Conservation (phyloP, 192 early-diverging fungal species). For the Backusella australiensis region DNA sequence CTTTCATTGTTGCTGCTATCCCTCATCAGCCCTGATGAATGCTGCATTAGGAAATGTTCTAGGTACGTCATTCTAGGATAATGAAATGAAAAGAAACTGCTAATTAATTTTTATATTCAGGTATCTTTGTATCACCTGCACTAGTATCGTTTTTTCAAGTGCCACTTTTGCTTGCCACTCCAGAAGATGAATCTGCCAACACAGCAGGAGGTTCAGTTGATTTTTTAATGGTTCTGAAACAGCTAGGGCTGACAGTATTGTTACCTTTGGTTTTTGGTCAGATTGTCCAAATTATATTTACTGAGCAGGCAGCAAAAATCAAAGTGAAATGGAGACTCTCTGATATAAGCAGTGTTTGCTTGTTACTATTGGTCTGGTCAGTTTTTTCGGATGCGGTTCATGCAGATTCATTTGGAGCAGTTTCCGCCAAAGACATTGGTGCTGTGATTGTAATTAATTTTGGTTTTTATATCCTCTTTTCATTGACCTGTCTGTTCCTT, state of each 20-base stretch:
- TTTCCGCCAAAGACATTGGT: slow-evolving; percentile 47
- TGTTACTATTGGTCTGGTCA: slow-evolving; percentile 65
- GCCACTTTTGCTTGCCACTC: slow-evolving; percentile 18
- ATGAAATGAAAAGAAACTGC: neutral
- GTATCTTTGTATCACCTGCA: slow-evolving; percentile 55
- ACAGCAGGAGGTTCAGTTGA: slow-evolving; percentile 27
- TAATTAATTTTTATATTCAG: neutral
- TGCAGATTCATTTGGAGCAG: slow-evolving; percentile 45
- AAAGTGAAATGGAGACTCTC: slow-evolving; percentile 49
- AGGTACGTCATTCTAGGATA: neutral
- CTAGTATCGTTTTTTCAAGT: slow-evolving; percentile 50
- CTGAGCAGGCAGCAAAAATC: slow-evolving; percentile 41
- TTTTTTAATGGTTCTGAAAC: slow-evolving; percentile 47
- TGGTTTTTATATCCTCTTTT: slow-evolving; percentile 48
- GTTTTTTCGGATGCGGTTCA: slow-evolving; percentile 69
- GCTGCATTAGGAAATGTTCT: slow-evolving; percentile 66
- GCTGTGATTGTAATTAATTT: slow-evolving; percentile 51
- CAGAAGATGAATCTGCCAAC: slow-evolving; percentile 15
- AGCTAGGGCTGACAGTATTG: slow-evolving; percentile 61
- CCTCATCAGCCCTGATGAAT: slow-evolving; percentile 53
- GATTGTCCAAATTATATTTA: slow-evolving; percentile 46
- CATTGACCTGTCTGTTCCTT: slow-evolving; percentile 43
- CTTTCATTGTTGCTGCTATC: neutral
- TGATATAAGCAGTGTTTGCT: slow-evolving; percentile 53
- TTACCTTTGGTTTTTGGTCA: slow-evolving; percentile 62